Conservation (phyloP, 257 asterid species). For the Nicotiana paniculata region DNA sequence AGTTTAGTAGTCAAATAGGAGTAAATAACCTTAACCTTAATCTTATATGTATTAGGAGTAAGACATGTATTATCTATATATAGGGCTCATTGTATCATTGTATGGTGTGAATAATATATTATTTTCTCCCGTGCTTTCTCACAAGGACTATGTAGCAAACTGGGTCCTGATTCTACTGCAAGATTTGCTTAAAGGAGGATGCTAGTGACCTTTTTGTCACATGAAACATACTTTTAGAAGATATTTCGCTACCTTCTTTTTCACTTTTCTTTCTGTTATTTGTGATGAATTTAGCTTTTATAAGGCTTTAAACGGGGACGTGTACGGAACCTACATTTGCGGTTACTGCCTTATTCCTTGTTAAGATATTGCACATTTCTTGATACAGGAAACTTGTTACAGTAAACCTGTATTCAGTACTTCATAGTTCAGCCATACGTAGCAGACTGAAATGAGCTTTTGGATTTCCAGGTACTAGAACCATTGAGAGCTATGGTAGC, state of each 20-base stretch:
- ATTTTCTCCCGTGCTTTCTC: too few species aligned
- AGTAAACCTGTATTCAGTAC: background rate
- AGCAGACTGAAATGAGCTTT: background rate
- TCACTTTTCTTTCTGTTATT: background rate
- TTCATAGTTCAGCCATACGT: background rate
- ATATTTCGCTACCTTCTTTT: background rate
- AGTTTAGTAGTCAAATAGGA: too few species aligned
- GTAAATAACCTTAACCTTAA: too few species aligned
- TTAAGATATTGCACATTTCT: background rate
- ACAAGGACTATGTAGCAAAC: background rate
- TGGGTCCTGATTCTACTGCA: background rate
- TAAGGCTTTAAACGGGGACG: background rate
- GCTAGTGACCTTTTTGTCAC: background rate
- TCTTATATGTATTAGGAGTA: too few species aligned
- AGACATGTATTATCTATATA: too few species aligned
- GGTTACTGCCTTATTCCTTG: background rate
- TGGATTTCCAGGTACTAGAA: slow-evolving; percentile 64
- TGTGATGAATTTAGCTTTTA: background rate
- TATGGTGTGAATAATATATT: too few species aligned
- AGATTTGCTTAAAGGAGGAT: background rate
- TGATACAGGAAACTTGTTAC: background rate
- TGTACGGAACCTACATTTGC: background rate
- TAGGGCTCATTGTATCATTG: too few species aligned
- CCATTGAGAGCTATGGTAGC: slow-evolving; percentile 84
- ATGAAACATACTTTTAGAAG: background rate